Evolutionary conservation across 2,329 filamentous ascomycete genomes (phyloP).

Genomic region (Diaporthe humulicola): DNA sequence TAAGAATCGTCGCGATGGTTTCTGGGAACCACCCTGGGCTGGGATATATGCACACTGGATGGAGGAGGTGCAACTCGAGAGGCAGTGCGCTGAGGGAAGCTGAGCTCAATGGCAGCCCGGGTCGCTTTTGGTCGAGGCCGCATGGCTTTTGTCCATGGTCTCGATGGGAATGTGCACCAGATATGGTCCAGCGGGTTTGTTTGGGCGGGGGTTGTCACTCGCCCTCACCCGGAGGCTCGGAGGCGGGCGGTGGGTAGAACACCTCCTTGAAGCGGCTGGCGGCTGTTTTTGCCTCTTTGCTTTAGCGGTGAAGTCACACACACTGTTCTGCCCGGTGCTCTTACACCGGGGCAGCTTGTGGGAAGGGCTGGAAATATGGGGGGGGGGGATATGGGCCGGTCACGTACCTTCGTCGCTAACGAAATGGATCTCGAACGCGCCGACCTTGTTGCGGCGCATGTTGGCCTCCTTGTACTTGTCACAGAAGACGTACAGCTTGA

Average conservation of each 20-base stretch:
- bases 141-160: neutral
- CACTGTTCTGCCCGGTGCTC: neutral
- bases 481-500: conserved; percentile 72
- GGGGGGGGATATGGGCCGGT: too few species aligned
- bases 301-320: neutral
- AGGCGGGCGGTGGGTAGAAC: conserved; percentile 48
- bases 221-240: conserved; percentile 29
- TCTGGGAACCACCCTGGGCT: neutral
- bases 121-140: neutral
- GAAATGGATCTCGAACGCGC: conserved; percentile 67
- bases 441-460: conserved; percentile 62
- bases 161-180: too few species aligned
- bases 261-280: conserved; percentile 57
- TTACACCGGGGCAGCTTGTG: neutral
- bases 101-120: neutral
- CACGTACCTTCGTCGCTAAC: conserved; percentile 54
- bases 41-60: neutral
- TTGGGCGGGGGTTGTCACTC: conserved; percentile 5
- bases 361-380: neutral
- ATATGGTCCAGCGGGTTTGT: neutral
- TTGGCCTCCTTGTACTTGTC: conserved; percentile 65
- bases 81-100: too few species aligned
- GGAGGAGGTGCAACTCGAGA: neutral
- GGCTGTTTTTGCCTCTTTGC: conserved; percentile 42
- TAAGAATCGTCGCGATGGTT: neutral